Percentiles rank a stretch among this genome's conserved stretches.
Evolutionary conservation across 306 rosid genomes (phyloP).

Genomic region (Arachis stenosperma): DNA sequence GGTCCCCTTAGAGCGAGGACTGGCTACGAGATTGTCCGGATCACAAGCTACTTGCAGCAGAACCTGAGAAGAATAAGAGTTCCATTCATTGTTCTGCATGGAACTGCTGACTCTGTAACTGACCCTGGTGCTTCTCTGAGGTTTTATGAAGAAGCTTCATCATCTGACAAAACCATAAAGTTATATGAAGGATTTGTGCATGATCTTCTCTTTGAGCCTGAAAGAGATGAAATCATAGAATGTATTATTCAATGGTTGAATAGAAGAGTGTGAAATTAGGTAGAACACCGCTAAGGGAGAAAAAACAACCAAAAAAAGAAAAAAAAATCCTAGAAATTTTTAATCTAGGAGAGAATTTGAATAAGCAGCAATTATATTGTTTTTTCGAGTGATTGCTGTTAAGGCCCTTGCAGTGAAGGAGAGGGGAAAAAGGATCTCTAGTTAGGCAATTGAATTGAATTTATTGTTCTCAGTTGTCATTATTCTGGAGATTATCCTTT

Average conservation of each 20-base stretch:
- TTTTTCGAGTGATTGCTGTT: conserved; percentile 21
- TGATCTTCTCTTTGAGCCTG: conserved; percentile 90
- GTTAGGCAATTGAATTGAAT: background rate
- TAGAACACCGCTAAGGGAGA: background rate
- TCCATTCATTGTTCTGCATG: conserved; percentile 92
- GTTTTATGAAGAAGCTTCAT: conserved; percentile 71
- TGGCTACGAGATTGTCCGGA: conserved; percentile 77
- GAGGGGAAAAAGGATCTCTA: background rate
- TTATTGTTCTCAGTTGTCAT: background rate
- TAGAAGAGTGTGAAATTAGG: conserved; percentile 51
- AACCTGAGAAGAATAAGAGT: conserved; percentile 61
- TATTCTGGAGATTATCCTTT: background rate
- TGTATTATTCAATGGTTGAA: conserved; percentile 79
- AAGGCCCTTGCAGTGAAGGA: background rate
- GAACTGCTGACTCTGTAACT: conserved; percentile 79
- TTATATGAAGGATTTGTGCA: conserved; percentile 73
- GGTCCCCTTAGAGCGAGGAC: conserved; percentile 79
- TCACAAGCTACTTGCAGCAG: conserved; percentile 70
- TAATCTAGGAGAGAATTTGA: conserved; percentile 8
- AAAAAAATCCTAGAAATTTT: background rate
- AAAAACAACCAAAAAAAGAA: background rate
- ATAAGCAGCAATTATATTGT: background rate
- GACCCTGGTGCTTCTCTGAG: conserved; percentile 76
- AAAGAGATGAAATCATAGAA: conserved; percentile 55
- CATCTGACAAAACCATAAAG: conserved; percentile 75